These are phyloP conservation scores for Daldinia bambusicola DNA, from an alignment of 495 filamentous ascomycete genomes.

Conservation along the genomic window DNA sequence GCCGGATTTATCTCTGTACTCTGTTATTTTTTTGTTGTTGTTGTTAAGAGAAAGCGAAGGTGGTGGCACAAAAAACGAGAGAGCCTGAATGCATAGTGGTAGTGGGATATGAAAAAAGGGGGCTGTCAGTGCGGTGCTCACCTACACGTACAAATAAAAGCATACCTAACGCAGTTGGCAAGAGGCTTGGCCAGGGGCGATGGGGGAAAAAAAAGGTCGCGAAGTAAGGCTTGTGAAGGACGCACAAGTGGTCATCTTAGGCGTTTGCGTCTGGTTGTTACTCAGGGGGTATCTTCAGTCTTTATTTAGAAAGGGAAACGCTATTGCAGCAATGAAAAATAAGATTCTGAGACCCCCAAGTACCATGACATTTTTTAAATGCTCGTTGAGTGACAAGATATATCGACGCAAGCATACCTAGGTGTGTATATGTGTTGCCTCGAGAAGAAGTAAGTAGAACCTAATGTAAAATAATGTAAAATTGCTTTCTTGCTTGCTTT, in stretches of 20 bases:
- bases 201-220: background rate
- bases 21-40: background rate
- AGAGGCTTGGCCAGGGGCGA: background rate
- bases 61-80: background rate
- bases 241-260: background rate
- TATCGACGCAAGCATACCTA: background rate
- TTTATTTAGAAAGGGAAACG: conserved; percentile 8
- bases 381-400: background rate
- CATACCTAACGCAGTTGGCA: background rate
- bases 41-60: conserved; percentile 4
- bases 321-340: conserved; percentile 5
- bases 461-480: conserved; percentile 18
- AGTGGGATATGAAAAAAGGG: background rate
- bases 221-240: background rate
- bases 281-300: background rate
- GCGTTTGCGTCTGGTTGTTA: conserved; percentile 9
- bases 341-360: background rate
- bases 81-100: background rate
- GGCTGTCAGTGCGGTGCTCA: background rate
- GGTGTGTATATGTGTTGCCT: background rate
- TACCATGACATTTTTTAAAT: background rate
- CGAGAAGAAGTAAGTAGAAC: background rate
- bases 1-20: background rate
- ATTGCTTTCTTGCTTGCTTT: conserved; percentile 33
- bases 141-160: background rate